These are phyloP conservation scores for Lentinus tigrinus DNA, from an alignment of 768 basidiomycete species.

Conservation along the genomic window DNA sequence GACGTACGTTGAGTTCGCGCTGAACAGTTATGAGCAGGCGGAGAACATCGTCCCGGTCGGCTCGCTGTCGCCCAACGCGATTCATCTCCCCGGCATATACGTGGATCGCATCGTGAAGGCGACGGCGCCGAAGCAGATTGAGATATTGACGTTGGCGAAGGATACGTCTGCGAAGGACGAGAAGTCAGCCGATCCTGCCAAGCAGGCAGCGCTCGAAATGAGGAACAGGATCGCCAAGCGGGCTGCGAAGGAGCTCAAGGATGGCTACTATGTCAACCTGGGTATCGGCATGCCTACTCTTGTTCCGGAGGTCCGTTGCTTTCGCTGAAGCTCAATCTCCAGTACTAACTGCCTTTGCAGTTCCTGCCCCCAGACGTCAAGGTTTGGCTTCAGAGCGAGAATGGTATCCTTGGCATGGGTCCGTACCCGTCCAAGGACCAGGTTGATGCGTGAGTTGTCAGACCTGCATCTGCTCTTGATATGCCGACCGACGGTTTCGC, in stretches of 20 bases:
- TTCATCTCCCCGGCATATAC: conserved; percentile 85
- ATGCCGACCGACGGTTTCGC: background rate
- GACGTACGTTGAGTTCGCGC: background rate
- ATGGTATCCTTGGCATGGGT: conserved; percentile 86
- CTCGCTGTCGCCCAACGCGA: conserved; percentile 72
- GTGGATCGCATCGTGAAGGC: conserved; percentile 86
- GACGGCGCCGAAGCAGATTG: conserved; percentile 74
- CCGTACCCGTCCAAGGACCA: conserved; percentile 84
- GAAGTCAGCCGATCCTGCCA: conserved; percentile 40
- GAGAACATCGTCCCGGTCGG: conserved; percentile 88
- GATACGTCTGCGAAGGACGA: conserved; percentile 32
- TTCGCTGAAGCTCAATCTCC: background rate
- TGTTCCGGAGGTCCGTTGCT: conserved; percentile 55
- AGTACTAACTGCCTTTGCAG: conserved; percentile 3
- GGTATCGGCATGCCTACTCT: conserved; percentile 93
- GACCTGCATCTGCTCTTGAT: background rate
- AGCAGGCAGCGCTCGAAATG: conserved; percentile 45
- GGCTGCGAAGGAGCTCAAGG: conserved; percentile 85
- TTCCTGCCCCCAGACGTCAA: conserved; percentile 68
- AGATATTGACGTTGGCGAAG: conserved; percentile 68
- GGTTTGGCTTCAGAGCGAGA: conserved; percentile 93
- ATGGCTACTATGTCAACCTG: conserved; percentile 86
- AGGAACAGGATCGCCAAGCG: conserved; percentile 80
- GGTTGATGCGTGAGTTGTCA: conserved; percentile 67
- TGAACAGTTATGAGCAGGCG: conserved; percentile 48